Conservation (phyloP, 257 asterid genomes). For the Capsicum pubescens region DNA sequence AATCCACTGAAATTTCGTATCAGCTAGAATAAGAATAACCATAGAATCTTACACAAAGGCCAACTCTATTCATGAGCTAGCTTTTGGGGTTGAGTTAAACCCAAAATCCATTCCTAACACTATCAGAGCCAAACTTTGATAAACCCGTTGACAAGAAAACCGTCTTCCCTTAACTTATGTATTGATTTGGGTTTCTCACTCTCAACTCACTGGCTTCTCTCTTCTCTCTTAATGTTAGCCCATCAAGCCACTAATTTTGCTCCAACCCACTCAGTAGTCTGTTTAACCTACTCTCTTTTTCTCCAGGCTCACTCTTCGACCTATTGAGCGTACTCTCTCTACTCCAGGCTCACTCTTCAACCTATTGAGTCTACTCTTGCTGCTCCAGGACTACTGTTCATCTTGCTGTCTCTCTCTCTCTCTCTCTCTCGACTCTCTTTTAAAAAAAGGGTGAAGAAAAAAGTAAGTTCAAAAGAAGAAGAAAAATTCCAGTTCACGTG, state of each 20-base stretch:
- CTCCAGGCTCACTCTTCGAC: background rate
- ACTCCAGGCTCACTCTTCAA: background rate
- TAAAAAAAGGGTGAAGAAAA: too few relatives aligned
- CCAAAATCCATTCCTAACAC: background rate
- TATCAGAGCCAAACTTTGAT: background rate
- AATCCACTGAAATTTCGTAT: background rate
- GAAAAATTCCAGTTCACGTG: too few relatives aligned
- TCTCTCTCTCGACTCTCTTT: too few relatives aligned
- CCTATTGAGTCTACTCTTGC: background rate
- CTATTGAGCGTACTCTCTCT: background rate
- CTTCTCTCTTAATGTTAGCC: background rate
- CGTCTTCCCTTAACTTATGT: background rate
- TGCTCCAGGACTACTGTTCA: background rate
- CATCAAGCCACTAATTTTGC: background rate
- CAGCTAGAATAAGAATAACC: constrained; percentile 17
- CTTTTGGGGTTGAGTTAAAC: background rate
- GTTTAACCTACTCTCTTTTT: background rate
- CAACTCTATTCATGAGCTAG: background rate
- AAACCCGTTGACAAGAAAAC: too few relatives aligned
- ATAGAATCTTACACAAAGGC: background rate
- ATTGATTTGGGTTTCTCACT: background rate
- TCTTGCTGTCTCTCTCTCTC: background rate
- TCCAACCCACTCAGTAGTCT: background rate
- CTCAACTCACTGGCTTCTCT: background rate
- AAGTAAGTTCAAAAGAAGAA: too few relatives aligned